These are phyloP conservation scores for Thraustotheca clavata DNA, from an alignment of 352 stramenopile genomes.

Conservation along the genomic window DNA sequence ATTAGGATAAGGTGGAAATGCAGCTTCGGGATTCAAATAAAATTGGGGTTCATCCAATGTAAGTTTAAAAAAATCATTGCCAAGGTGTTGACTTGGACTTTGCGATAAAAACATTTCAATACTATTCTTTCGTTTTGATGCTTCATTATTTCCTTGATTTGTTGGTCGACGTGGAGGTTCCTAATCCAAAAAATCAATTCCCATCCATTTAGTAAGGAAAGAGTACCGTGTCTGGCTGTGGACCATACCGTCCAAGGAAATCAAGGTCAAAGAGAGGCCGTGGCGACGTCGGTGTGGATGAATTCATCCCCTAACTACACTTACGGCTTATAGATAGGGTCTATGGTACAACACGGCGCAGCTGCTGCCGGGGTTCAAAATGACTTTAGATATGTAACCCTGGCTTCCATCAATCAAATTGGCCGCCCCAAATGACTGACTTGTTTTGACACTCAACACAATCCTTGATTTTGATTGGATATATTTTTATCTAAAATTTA, in stretches of 20 bases:
- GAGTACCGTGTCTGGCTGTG: neutral
- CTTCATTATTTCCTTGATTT: neutral
- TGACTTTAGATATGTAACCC: conserved; percentile 13
- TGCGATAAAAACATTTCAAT: conserved; percentile 85
- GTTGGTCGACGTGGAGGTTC: conserved; percentile 3
- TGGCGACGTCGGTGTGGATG: neutral
- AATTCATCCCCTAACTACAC: neutral
- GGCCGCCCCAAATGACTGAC: neutral
- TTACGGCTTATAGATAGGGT: conserved; percentile 1
- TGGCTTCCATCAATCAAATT: conserved; percentile 14
- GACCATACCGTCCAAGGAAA: conserved; percentile 14
- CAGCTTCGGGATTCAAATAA: neutral
- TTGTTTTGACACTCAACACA: conserved; percentile 11
- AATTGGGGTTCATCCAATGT: conserved; percentile 43
- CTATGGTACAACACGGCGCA: neutral
- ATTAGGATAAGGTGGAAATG: neutral
- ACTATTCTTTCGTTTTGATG: conserved; percentile 60
- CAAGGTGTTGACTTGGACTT: conserved; percentile 65
- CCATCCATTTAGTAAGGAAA: neutral
- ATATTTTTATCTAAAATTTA: neutral
- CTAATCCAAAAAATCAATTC: neutral
- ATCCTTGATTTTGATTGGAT: neutral
- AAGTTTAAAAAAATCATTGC: conserved; percentile 67
- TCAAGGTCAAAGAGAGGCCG: conserved; percentile 15
- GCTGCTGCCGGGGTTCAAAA: neutral